These are phyloP conservation scores for Scheffersomyces parashehatae DNA, from an alignment of 1,139 yeast species.

Conservation along the genomic window DNA sequence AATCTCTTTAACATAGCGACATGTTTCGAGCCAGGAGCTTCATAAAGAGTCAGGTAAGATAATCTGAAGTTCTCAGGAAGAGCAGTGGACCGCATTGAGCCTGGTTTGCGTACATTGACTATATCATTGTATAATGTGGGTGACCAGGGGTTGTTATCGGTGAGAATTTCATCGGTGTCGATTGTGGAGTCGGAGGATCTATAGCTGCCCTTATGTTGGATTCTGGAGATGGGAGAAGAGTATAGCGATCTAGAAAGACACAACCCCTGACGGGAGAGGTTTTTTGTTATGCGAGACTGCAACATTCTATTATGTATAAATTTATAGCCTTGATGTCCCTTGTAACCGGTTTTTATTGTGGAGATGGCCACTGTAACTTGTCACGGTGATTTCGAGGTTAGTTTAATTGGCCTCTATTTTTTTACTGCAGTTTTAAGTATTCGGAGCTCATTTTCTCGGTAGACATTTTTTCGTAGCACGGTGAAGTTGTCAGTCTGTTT, in stretches of 20 bases:
- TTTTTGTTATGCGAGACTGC: no score
- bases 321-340: no score
- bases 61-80: conserved; percentile 47
- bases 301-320: no score
- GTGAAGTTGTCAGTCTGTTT: no score
- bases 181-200: conserved; percentile 35
- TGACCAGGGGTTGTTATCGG: conserved; percentile 52
- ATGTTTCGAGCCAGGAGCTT: conserved; percentile 56
- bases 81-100: conserved; percentile 25
- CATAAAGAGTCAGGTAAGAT: conserved; percentile 56
- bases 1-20: conserved; percentile 57
- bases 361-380: no score
- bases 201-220: conserved; percentile 17
- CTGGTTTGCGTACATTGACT: conserved; percentile 29
- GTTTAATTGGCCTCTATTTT: no score
- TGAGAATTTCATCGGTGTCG: conserved; percentile 43
- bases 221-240: conserved; percentile 1
- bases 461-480: no score
- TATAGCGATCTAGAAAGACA: conserved; percentile 4
- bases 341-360: no score
- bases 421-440: no score
- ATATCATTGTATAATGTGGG: conserved; percentile 43
- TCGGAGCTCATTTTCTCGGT: no score
- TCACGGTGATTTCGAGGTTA: no score
- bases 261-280: no score